A percentile compares a stretch with the other conserved stretches of the same genome.
Conservation (phyloP, 306 rosid genomes). For the Psophocarpus tetragonolobus region DNA sequence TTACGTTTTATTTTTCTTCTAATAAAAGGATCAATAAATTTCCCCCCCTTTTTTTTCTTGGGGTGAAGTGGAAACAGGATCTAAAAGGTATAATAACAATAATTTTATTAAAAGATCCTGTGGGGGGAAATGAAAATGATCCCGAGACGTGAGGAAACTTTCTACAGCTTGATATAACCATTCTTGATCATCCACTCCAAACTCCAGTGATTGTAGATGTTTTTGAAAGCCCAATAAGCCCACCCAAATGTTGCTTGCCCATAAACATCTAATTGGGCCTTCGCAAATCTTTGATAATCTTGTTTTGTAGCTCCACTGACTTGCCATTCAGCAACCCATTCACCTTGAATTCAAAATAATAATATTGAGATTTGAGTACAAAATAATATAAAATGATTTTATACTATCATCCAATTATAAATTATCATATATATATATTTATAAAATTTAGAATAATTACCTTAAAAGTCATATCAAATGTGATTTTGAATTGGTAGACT, state of each 20-base stretch:
- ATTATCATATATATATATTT: too few species aligned
- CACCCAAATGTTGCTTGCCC: constrained; percentile 78
- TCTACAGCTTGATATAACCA: constrained; percentile 60
- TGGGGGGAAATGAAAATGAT: background rate
- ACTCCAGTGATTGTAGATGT: constrained; percentile 64
- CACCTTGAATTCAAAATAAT: constrained; percentile 43
- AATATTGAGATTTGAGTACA: too few species aligned
- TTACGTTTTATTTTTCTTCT: too few species aligned
- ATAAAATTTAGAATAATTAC: too few species aligned
- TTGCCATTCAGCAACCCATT: constrained; percentile 79
- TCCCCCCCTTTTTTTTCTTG: too few species aligned
- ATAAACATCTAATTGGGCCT: constrained; percentile 61
- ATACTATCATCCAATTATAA: too few species aligned
- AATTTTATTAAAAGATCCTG: background rate
- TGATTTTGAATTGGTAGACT: too few species aligned
- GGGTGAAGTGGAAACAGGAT: background rate
- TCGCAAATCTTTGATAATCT: constrained; percentile 60
- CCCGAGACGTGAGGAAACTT: background rate
- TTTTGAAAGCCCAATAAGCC: constrained; percentile 79
- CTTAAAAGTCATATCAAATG: too few species aligned
- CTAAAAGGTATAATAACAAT: background rate
- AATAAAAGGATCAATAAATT: too few species aligned
- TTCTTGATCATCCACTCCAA: constrained; percentile 77
- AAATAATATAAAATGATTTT: too few species aligned
- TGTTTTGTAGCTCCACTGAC: constrained; percentile 50